Base-by-base conservation (phyloP, 176 grass and related monocot species). In the Oryza meridionalis region DNA sequence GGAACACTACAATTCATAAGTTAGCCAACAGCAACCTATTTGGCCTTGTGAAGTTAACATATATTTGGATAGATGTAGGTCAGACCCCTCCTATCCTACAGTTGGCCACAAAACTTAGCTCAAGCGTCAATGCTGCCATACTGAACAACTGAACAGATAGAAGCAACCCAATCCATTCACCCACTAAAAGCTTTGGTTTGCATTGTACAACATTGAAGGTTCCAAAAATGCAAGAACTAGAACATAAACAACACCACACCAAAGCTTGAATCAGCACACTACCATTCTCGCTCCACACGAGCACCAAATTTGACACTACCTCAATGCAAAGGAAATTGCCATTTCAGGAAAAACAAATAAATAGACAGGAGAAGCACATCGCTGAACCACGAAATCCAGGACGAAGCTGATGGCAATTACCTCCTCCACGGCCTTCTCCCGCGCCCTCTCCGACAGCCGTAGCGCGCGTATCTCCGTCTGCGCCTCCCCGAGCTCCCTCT, bases 351-450 rank as follows among this genome's bases (percentile, higher is more conserved):
- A 35, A 59, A 14, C 22, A 79, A 45, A 9, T 24, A 62, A 24
- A 62, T 62, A 62, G 1, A 70, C 70, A 59, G 29, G 21, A 72
- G 21, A 76, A 26, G 46, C 15, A 55, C 40, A 71, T 27, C 5
- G 0, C 14, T 17, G 35, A 11, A 44, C 19, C 26, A 74, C 7
- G 22, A 38, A 83, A 70, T 44, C 17, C 49, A 67, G 50, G 42
- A 16, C 22, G 22, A 24, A 19, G 42, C 13, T 4, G 31, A 32
- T 1, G 31, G 50, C 61, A 45, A 78, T 86, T 81, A 99, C 96
- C 93, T 99, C 96, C 78, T 99, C 96, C 4, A 99, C 96, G n/a
- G 93, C 96, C 87, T 99, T 99, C 91, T 99, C 96, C 81, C 93
- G 89, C 29, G 96, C 93, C 83, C 93, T 89, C 86, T 96, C 96